These are phyloP conservation scores for Termitomyces sp. DNA, from an alignment of 768 basidiomycete species.

Conservation along the genomic window DNA sequence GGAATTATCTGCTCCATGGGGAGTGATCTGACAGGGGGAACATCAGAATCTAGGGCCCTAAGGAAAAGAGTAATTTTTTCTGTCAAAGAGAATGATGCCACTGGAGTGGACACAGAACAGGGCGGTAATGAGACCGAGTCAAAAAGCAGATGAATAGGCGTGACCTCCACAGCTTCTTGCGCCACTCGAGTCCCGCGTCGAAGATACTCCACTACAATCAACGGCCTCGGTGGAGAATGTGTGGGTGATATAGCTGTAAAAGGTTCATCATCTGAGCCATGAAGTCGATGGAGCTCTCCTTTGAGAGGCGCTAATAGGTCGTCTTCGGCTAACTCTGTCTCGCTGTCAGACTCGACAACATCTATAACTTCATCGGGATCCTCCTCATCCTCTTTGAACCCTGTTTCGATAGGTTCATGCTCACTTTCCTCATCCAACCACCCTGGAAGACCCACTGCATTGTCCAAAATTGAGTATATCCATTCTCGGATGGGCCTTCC, in stretches of 20 bases:
- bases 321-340: slow-evolving; percentile 39
- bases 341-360: slow-evolving; percentile 51
- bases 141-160: slow-evolving; percentile 42
- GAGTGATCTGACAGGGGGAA: slow-evolving; percentile 38
- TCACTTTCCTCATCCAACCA: slow-evolving; percentile 10
- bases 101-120: slow-evolving; percentile 28
- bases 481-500: slow-evolving; percentile 58
- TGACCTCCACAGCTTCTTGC: slow-evolving; percentile 49
- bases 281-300: slow-evolving; percentile 59
- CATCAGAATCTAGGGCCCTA: slow-evolving; percentile 49
- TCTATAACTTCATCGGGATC: slow-evolving; percentile 55
- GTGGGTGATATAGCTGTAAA: slow-evolving; percentile 28
- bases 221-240: slow-evolving; percentile 23
- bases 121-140: slow-evolving; percentile 29
- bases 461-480: slow-evolving; percentile 64
- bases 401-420: slow-evolving; percentile 8
- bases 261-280: slow-evolving; percentile 30
- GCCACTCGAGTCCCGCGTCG: slow-evolving; percentile 65
- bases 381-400: slow-evolving; percentile 26
- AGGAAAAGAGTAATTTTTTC: slow-evolving; percentile 53
- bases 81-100: slow-evolving; percentile 43
- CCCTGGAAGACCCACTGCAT: slow-evolving; percentile 55
- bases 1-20: slow-evolving; percentile 39
- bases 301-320: slow-evolving; percentile 67
- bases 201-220: slow-evolving; percentile 49